These are phyloP conservation scores for Sphenostylis stenocarpa DNA, from an alignment of 306 rosid genomes.

Conservation along the genomic window DNA sequence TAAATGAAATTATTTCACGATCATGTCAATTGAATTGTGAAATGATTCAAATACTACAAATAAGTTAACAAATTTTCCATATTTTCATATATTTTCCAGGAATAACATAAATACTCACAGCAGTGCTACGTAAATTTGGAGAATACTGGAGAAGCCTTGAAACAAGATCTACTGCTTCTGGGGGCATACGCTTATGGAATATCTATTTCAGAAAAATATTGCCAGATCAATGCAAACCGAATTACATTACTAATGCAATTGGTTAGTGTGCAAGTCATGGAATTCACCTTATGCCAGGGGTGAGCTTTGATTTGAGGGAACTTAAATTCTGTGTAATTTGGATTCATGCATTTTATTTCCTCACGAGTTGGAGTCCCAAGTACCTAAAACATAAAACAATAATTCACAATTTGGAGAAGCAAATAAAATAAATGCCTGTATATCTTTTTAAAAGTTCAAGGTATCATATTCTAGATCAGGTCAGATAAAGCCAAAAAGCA, in stretches of 20 bases:
- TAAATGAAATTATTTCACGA: neutral
- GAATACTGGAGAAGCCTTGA: slow-evolving; percentile 77
- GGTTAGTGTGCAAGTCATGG: neutral
- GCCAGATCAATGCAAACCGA: neutral
- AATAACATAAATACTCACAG: slow-evolving; percentile 45
- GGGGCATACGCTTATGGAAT: slow-evolving; percentile 58
- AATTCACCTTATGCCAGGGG: slow-evolving; percentile 41
- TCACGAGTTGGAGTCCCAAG: slow-evolving; percentile 76
- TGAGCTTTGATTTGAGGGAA: neutral
- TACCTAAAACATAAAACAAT: slow-evolving; percentile 39
- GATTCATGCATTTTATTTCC: slow-evolving; percentile 81
- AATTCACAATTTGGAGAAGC: neutral
- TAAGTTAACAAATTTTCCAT: neutral
- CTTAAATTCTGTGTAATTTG: slow-evolving; percentile 67
- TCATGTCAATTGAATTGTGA: neutral
- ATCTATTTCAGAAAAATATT: slow-evolving; percentile 38
- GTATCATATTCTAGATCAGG: neutral
- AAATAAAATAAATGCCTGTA: neutral
- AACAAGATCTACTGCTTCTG: slow-evolving; percentile 11
- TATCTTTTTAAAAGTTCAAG: neutral
- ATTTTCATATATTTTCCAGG: neutral
- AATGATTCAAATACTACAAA: neutral
- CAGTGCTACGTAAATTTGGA: slow-evolving; percentile 62
- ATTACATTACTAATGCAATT: neutral
- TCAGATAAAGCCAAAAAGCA: neutral